Evolutionary conservation across 169 alveolate genomes (phyloP).

Genomic region (Eimeria necatrix): DNA sequence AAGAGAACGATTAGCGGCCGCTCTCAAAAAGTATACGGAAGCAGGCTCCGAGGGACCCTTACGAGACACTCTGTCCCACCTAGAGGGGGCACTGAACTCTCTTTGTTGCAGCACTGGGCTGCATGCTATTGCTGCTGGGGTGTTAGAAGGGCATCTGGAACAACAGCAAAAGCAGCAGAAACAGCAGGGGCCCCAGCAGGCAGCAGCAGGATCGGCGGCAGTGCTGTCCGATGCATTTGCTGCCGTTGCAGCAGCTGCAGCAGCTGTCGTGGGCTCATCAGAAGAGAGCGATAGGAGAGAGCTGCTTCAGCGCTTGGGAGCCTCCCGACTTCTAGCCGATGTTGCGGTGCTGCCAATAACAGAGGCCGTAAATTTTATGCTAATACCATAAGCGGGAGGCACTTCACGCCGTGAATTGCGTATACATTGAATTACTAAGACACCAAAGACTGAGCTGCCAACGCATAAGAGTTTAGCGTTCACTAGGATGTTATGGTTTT

Average conservation of each 20-base stretch:
- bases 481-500: too few species aligned
- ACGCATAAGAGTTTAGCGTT: too few species aligned
- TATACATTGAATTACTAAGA: background rate
- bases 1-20: background rate
- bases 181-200: constrained; percentile 74
- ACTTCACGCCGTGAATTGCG: background rate
- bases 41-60: background rate
- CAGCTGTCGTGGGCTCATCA: constrained; percentile 45
- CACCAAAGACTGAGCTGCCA: too few species aligned
- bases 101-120: constrained; percentile 49
- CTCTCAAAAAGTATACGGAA: background rate
- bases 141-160: constrained; percentile 73
- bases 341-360: background rate
- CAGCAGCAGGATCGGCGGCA: background rate
- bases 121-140: constrained; percentile 49
- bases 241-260: constrained; percentile 68
- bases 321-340: background rate
- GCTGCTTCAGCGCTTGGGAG: constrained; percentile 19
- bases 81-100: constrained; percentile 32
- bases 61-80: background rate
- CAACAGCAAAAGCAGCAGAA: constrained; percentile 82
- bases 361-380: constrained; percentile 1
- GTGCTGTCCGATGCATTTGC: constrained; percentile 42
- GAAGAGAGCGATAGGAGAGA: background rate
- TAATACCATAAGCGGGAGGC: background rate